These are phyloP conservation scores for Thuidium tamariscinum DNA, from an alignment of 225 moss, liverwort and hornwort genomes.

Conservation along the genomic window DNA sequence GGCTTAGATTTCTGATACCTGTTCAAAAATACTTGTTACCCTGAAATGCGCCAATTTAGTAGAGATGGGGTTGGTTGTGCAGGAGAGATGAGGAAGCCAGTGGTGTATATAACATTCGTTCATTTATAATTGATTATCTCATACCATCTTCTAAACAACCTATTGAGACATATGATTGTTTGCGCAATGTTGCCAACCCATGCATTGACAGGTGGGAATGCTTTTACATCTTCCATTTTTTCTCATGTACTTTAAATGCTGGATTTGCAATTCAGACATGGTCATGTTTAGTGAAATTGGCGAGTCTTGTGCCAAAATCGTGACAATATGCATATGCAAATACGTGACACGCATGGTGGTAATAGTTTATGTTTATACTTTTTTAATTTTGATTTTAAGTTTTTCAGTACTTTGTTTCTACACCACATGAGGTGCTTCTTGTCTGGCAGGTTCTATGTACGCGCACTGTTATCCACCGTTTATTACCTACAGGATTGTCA, in stretches of 20 bases:
- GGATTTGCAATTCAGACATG: not conserved
- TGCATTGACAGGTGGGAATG: not conserved
- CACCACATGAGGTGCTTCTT: not conserved
- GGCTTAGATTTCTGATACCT: not conserved
- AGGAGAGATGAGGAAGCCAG: not conserved
- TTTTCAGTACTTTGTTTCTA: not conserved
- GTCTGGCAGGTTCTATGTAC: not conserved
- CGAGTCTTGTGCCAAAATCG: not conserved
- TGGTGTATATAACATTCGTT: not conserved
- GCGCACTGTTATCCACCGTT: not conserved
- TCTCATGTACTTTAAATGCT: not conserved
- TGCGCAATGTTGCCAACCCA: not conserved
- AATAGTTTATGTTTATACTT: not conserved
- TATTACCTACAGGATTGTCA: not conserved
- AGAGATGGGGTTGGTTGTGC: not conserved
- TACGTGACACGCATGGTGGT: not conserved
- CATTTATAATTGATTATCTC: not conserved
- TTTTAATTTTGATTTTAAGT: not conserved
- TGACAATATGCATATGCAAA: too few relatives aligned
- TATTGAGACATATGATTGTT: not conserved
- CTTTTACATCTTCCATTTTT: not conserved
- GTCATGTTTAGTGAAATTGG: not conserved
- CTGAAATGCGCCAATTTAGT: not conserved
- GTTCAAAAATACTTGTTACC: not conserved
- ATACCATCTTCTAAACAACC: not conserved